phyloP scores from a whole-genome alignment of 257 asterid species.

The Solanum neorickii region DNA sequence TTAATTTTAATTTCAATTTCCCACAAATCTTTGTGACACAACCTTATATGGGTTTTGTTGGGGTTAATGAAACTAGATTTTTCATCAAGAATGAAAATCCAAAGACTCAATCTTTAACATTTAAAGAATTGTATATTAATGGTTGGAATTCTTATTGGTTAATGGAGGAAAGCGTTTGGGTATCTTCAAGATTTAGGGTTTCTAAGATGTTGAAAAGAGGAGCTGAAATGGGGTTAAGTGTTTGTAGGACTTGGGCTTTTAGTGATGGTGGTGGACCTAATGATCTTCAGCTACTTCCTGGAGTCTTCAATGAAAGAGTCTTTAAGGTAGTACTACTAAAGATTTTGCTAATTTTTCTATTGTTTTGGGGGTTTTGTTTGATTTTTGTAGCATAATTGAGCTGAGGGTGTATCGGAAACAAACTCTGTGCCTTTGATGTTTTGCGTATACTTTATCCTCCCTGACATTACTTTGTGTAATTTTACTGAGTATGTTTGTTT shows the following conservation, averaged over 20 bases:
- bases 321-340: slow-evolving; percentile 15
- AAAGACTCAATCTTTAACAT: neutral
- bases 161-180: slow-evolving; percentile 35
- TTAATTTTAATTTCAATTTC: slow-evolving; percentile 6
- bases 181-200: slow-evolving; percentile 25
- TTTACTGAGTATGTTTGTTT: neutral
- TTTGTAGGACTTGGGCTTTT: slow-evolving; percentile 60
- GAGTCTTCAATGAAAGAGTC: slow-evolving; percentile 30
- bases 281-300: slow-evolving; percentile 35
- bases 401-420: neutral
- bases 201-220: slow-evolving; percentile 37
- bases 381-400: neutral
- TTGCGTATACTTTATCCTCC: too few relatives aligned
- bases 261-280: slow-evolving; percentile 34
- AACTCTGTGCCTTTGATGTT: neutral
- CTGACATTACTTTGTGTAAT: too few relatives aligned
- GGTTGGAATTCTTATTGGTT: slow-evolving; percentile 69
- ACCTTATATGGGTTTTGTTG: slow-evolving; percentile 30
- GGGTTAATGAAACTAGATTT: slow-evolving; percentile 44
- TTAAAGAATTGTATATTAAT: slow-evolving; percentile 25
- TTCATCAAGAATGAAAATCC: slow-evolving; percentile 8
- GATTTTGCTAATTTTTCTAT: neutral
- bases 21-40: slow-evolving; percentile 21
- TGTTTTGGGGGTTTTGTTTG: neutral
- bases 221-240: slow-evolving; percentile 38